phyloP scores from a whole-genome alignment of 2,329 filamentous ascomycete species.

The Aspergillus brunneoviolaceus region DNA sequence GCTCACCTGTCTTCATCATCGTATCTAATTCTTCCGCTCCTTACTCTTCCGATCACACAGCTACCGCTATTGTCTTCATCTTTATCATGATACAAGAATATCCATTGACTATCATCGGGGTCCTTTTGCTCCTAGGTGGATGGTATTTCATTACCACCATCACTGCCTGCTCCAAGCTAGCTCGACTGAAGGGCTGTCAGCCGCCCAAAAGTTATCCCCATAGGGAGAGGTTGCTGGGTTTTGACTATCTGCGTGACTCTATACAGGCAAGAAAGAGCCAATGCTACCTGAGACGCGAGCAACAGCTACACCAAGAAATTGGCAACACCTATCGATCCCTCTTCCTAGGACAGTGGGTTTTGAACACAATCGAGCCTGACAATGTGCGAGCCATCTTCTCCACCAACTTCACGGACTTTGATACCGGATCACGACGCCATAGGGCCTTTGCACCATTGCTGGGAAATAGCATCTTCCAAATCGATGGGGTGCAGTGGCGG shows the following conservation, averaged over 20 bases:
- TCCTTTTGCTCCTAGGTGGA: neutral
- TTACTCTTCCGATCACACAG: neutral
- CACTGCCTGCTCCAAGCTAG: neutral
- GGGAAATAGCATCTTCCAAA: neutral
- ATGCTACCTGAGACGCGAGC: neutral
- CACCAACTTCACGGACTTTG: neutral
- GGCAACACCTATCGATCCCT: neutral
- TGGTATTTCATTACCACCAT: neutral
- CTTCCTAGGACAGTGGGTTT: neutral
- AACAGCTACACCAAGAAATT: neutral
- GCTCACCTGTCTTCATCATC: too few relatives aligned
- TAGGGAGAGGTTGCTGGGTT: neutral
- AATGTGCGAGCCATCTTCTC: conserved; percentile 3
- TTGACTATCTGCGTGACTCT: neutral
- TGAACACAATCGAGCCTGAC: conserved; percentile 6
- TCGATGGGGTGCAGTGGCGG: neutral
- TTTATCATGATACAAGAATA: neutral
- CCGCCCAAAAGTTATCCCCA: neutral
- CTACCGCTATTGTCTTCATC: neutral
- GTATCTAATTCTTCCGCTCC: neutral
- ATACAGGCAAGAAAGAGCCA: neutral
- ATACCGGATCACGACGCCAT: conserved; percentile 1
- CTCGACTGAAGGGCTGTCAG: neutral
- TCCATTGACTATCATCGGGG: neutral
- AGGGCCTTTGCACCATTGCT: neutral